Conservation (phyloP, 768 basidiomycete species). For the Boletus pseudopeckii region DNA sequence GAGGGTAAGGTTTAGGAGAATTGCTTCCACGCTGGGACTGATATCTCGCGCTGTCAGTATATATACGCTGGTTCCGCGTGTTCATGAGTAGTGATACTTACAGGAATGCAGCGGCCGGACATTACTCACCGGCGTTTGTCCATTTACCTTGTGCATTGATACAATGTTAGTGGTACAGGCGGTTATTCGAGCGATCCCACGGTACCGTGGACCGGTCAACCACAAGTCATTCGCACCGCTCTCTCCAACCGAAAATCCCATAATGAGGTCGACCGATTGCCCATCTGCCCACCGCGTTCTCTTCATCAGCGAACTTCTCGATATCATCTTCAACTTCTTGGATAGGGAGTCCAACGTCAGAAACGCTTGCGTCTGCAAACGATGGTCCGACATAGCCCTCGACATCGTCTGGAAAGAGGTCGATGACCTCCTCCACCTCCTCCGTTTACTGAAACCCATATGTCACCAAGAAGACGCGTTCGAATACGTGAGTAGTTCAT, state of each 20-base stretch:
- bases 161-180: too few relatives aligned
- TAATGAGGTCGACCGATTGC: neutral
- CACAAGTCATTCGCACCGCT: neutral
- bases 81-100: too few relatives aligned
- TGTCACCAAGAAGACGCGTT: slow-evolving; percentile 8
- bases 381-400: slow-evolving; percentile 56
- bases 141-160: too few relatives aligned
- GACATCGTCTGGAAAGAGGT: slow-evolving; percentile 59
- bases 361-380: slow-evolving; percentile 54
- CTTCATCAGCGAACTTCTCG: slow-evolving; percentile 56
- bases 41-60: too few relatives aligned
- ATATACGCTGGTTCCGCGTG: too few relatives aligned
- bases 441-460: slow-evolving; percentile 49
- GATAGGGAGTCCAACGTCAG: slow-evolving; percentile 38
- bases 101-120: too few relatives aligned
- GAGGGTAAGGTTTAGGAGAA: too few relatives aligned
- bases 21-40: too few relatives aligned
- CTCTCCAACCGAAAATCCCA: neutral
- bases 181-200: neutral
- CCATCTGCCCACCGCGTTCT: slow-evolving; percentile 34
- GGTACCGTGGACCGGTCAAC: neutral
- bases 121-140: too few relatives aligned
- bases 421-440: slow-evolving; percentile 42
- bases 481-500: slow-evolving; percentile 22
- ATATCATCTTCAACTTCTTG: slow-evolving; percentile 51